These are phyloP conservation scores for Pontederia paniculata DNA, from an alignment of 176 grass and related monocot species.

Conservation along the genomic window DNA sequence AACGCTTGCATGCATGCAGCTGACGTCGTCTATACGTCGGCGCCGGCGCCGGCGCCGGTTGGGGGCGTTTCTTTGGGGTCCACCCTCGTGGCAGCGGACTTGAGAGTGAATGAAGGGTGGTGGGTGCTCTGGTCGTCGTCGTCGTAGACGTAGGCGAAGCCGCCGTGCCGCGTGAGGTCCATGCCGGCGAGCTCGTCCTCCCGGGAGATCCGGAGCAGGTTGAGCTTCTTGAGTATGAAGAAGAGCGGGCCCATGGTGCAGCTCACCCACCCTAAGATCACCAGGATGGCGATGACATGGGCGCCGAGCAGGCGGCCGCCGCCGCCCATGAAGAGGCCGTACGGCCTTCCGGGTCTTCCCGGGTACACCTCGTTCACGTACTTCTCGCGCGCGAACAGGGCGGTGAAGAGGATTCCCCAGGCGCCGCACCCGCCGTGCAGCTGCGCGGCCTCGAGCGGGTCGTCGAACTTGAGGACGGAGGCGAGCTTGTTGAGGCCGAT, in stretches of 20 bases:
- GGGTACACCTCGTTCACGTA: slow-evolving; percentile 29
- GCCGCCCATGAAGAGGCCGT: slow-evolving; percentile 38
- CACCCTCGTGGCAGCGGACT: background rate
- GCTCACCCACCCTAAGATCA: slow-evolving; percentile 25
- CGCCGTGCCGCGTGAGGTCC: slow-evolving; percentile 29
- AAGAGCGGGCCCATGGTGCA: slow-evolving; percentile 30
- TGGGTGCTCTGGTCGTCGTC: background rate
- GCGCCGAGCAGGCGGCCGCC: slow-evolving; percentile 24
- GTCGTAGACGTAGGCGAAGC: slow-evolving; percentile 15
- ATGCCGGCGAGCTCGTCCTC: slow-evolving; percentile 21
- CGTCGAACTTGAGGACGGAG: slow-evolving; percentile 12
- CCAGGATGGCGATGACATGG: slow-evolving; percentile 26
- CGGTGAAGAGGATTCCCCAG: slow-evolving; percentile 37
- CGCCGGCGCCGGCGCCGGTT: background rate
- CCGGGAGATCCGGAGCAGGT: slow-evolving; percentile 14
- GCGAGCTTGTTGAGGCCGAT: slow-evolving; percentile 27
- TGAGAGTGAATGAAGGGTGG: slow-evolving; percentile 1
- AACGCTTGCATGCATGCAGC: too few species aligned
- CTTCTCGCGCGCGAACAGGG: slow-evolving; percentile 31
- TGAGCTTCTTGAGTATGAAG: slow-evolving; percentile 11
- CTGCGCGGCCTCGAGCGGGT: slow-evolving; percentile 33
- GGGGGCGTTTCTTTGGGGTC: background rate
- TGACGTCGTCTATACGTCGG: too few species aligned
- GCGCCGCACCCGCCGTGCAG: slow-evolving; percentile 35
- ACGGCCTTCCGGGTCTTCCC: slow-evolving; percentile 14